These are phyloP conservation scores for Trebouxia sp. DNA, from an alignment of 139 green algal species.

Conservation along the genomic window DNA sequence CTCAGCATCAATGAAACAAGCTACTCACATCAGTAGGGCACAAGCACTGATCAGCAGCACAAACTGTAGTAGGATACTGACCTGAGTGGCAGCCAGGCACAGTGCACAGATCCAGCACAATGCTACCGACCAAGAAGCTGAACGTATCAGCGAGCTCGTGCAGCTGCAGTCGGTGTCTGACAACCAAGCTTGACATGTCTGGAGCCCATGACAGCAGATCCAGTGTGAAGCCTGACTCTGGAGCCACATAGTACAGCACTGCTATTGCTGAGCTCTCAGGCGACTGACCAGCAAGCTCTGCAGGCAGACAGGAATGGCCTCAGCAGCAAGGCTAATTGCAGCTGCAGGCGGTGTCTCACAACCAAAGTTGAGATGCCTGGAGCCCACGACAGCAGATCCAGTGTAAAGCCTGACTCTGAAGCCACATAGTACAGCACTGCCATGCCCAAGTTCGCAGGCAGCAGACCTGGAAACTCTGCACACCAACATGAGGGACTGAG, in stretches of 20 bases:
- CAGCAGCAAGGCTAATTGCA: too few relatives aligned
- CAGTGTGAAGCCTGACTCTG: constrained; percentile 1
- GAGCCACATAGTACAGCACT: constrained; percentile 12
- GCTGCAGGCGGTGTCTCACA: constrained; percentile 7
- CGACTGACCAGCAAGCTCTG: background rate
- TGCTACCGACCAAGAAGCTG: background rate
- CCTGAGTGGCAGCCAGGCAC: background rate
- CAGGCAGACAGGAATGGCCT: background rate
- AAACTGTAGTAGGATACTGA: too few relatives aligned
- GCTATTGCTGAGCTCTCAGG: background rate
- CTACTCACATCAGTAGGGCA: background rate
- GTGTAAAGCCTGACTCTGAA: background rate
- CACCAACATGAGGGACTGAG: too few relatives aligned
- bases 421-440: constrained; percentile 17
- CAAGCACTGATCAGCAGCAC: background rate
- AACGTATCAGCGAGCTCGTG: constrained; percentile 9
- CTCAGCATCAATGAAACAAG: too few relatives aligned
- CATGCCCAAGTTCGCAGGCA: background rate
- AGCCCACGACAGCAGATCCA: background rate
- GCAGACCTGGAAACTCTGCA: too few relatives aligned
- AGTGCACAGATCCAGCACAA: background rate
- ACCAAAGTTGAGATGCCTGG: background rate
- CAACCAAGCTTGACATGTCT: background rate
- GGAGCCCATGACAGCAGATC: background rate
- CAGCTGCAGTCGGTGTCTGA: constrained; percentile 7